Conservation (phyloP, 2,329 filamentous ascomycete species). For the Xylariaceae sp. region DNA sequence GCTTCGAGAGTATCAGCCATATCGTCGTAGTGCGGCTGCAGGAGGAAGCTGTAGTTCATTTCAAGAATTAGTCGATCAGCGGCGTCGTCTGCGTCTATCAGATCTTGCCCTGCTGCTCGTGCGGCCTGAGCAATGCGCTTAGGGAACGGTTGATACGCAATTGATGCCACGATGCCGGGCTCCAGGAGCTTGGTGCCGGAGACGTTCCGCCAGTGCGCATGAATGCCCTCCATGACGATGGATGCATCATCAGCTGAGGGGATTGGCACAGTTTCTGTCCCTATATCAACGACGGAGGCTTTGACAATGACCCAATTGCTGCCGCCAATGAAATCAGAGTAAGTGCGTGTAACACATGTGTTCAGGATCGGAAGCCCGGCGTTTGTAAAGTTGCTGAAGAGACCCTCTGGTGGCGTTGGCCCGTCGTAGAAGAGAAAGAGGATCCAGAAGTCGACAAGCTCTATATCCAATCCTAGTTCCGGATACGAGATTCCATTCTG, state of each 20-base stretch:
- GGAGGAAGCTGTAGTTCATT: slow-evolving; percentile 40
- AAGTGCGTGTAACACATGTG: slow-evolving; percentile 45
- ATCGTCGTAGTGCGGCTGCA: slow-evolving; percentile 26
- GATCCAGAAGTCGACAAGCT: slow-evolving; percentile 52
- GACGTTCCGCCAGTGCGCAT: slow-evolving; percentile 34
- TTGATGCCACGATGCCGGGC: slow-evolving; percentile 32
- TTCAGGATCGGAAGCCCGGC: slow-evolving; percentile 39
- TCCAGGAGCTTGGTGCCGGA: slow-evolving; percentile 25
- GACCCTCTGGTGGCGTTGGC: slow-evolving; percentile 44
- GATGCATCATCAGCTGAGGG: slow-evolving; percentile 26
- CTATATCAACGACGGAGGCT: slow-evolving; percentile 34
- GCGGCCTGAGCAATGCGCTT: slow-evolving; percentile 35
- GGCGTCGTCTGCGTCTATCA: slow-evolving; percentile 39
- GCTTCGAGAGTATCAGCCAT: slow-evolving; percentile 34
- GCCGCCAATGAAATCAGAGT: slow-evolving; percentile 43
- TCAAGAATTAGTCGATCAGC: slow-evolving; percentile 42
- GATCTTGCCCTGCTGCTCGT: slow-evolving; percentile 33
- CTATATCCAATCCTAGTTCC: slow-evolving; percentile 23
- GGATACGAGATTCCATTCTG: slow-evolving; percentile 26
- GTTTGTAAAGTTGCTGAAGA: slow-evolving; percentile 56
- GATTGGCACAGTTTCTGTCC: slow-evolving; percentile 37
- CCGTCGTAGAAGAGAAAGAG: slow-evolving; percentile 65
- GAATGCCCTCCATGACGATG: slow-evolving; percentile 32
- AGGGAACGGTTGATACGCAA: slow-evolving; percentile 40
- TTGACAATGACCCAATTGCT: slow-evolving; percentile 43